Conservation (phyloP, 2,329 filamentous ascomycete species). For the Epicoccum sorghinum region DNA sequence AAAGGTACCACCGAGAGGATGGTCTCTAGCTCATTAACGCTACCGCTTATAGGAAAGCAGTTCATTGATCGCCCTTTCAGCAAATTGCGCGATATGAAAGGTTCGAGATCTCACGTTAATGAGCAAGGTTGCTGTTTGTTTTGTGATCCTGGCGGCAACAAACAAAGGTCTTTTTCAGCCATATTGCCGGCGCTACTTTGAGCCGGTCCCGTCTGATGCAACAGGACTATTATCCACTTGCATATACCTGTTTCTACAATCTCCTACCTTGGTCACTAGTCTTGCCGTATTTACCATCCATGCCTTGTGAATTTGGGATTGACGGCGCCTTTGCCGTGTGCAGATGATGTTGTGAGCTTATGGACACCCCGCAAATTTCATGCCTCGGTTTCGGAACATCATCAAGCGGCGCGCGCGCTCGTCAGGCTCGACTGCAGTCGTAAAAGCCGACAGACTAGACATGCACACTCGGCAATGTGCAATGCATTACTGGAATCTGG, state of each 20-base stretch:
- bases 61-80: slow-evolving; percentile 1
- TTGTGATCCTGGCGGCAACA: slow-evolving; percentile 20
- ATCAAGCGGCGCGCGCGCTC: slow-evolving; percentile 1
- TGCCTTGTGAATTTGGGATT: not conserved
- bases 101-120: not conserved
- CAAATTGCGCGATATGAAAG: slow-evolving; percentile 10
- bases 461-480: slow-evolving; percentile 13
- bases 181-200: slow-evolving; percentile 14
- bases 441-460: slow-evolving; percentile 4
- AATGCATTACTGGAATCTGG: slow-evolving; percentile 13
- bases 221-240: slow-evolving; percentile 9
- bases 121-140: slow-evolving; percentile 17
- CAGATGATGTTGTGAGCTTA: not conserved
- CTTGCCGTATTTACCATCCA: not conserved
- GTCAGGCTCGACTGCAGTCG: slow-evolving; percentile 5
- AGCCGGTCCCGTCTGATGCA: slow-evolving; percentile 7
- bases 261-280: slow-evolving; percentile 3
- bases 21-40: slow-evolving; percentile 5
- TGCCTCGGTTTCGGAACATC: slow-evolving; percentile 5
- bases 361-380: slow-evolving; percentile 4
- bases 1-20: slow-evolving; percentile 10
- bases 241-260: slow-evolving; percentile 17
- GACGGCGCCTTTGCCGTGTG: not conserved
- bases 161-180: slow-evolving; percentile 16
- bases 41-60: slow-evolving; percentile 5